A percentile compares a stretch with the other conserved stretches of the same genome.
phyloP scores from a whole-genome alignment of 139 green algal species.

The Chlorella vulgaris region DNA sequence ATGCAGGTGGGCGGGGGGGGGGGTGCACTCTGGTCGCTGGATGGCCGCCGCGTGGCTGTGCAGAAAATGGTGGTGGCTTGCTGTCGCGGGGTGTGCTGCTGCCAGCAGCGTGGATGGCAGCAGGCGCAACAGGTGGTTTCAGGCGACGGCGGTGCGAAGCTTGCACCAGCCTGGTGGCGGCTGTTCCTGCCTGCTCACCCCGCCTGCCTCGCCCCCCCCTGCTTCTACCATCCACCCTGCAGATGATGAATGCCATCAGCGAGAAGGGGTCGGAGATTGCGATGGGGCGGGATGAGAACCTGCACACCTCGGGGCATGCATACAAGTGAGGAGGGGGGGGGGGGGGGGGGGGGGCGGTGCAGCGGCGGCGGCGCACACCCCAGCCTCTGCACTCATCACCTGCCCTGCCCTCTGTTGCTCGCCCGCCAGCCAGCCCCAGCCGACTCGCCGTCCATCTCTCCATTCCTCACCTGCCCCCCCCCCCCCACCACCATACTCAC shows the following conservation, averaged over 20 bases:
- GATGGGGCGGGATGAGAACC: constrained; percentile 73
- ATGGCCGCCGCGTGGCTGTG: background rate
- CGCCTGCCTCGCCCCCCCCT: background rate
- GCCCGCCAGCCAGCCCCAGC: too few species aligned
- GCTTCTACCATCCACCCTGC: background rate
- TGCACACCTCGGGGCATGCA: constrained; percentile 89
- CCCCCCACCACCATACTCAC: background rate
- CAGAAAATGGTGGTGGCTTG: background rate
- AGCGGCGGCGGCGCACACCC: too few species aligned
- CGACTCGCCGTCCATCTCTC: background rate
- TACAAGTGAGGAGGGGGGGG: constrained; percentile 62
- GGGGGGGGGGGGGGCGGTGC: background rate
- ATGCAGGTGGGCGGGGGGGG: constrained; percentile 40
- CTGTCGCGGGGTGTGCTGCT: too few species aligned
- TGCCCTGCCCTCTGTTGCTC: too few species aligned
- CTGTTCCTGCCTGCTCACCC: constrained; percentile 55
- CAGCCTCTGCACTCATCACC: too few species aligned
- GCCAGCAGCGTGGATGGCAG: too few species aligned
- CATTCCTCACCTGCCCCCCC: background rate
- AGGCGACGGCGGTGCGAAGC: background rate
- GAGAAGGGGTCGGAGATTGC: constrained; percentile 76
- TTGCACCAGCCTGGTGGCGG: constrained; percentile 1
- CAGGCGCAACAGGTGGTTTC: constrained; percentile 21
- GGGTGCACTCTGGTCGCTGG: constrained; percentile 62
- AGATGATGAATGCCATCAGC: constrained; percentile 97